phyloP scores from a whole-genome alignment of 305 asterid species.

The Solanum hybrid region DNA sequence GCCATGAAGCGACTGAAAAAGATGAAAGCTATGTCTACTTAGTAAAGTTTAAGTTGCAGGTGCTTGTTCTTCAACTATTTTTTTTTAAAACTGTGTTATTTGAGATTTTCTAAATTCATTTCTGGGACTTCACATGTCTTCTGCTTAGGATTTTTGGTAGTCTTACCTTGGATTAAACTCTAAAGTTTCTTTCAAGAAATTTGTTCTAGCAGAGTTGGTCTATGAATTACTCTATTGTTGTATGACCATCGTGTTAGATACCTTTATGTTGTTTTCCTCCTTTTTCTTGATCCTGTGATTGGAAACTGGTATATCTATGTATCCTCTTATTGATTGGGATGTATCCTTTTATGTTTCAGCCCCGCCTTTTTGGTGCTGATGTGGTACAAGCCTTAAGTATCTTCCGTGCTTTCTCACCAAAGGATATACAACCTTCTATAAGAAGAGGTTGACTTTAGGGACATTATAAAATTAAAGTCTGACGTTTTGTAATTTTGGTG shows the following conservation, averaged over 20 bases:
- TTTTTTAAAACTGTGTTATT: neutral
- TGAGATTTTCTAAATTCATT: neutral
- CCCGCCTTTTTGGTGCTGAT: neutral
- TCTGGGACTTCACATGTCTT: neutral
- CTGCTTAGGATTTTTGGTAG: neutral
- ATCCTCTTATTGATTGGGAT: neutral
- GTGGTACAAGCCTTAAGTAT: neutral
- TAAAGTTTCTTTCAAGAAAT: neutral
- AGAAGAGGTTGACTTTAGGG: neutral
- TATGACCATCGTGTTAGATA: neutral
- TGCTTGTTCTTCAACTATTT: neutral
- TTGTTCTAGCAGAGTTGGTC: neutral
- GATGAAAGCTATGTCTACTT: slow-evolving; percentile 3
- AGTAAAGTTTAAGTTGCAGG: neutral
- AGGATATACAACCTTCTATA: neutral
- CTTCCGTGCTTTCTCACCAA: neutral
- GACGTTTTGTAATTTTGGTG: neutral
- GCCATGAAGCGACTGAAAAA: slow-evolving; percentile 17
- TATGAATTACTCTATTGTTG: neutral
- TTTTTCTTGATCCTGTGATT: neutral
- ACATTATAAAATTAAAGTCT: neutral
- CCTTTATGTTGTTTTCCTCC: neutral
- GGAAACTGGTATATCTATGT: neutral
- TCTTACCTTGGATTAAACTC: neutral
- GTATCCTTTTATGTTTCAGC: neutral